A percentile compares a stretch with the other conserved stretches of the same genome.
Evolutionary conservation across 345 rosid species (phyloP).

Genomic region (Citrus hindsii): DNA sequence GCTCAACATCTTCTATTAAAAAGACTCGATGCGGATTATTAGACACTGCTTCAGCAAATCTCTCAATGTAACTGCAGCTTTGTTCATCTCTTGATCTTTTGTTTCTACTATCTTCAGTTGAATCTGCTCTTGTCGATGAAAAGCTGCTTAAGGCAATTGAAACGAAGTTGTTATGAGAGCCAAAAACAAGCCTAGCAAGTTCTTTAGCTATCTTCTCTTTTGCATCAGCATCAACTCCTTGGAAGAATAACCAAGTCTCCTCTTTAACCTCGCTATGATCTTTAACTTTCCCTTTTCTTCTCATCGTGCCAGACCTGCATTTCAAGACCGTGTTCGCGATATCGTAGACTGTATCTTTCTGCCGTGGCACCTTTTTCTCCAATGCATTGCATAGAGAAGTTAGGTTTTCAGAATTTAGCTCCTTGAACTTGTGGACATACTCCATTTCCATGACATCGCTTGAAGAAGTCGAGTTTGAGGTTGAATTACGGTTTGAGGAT

Average conservation of each 20-base stretch:
- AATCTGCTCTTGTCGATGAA: constrained; percentile 56
- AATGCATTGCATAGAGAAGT: constrained; percentile 50
- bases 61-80: constrained; percentile 54
- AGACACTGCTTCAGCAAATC: constrained; percentile 59
- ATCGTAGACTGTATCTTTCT: constrained; percentile 50
- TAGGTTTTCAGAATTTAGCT: constrained; percentile 49
- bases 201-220: constrained; percentile 75
- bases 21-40: constrained; percentile 70
- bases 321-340: constrained; percentile 55
- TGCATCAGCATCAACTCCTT: constrained; percentile 60
- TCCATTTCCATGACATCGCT: constrained; percentile 69
- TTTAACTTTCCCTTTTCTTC: constrained; percentile 32
- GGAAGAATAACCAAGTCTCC: constrained; percentile 83
- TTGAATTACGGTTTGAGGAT: constrained; percentile 43
- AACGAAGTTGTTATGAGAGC: constrained; percentile 41
- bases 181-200: constrained; percentile 62
- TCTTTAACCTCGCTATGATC: constrained; percentile 35
- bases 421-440: constrained; percentile 48
- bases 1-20: constrained; percentile 71
- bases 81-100: constrained; percentile 65
- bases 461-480: constrained; percentile 60
- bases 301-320: constrained; percentile 65
- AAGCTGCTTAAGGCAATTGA: constrained; percentile 56
- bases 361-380: constrained; percentile 74
- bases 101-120: constrained; percentile 52